Conservation (phyloP, 306 rosid genomes). For the Castanea crenata region DNA sequence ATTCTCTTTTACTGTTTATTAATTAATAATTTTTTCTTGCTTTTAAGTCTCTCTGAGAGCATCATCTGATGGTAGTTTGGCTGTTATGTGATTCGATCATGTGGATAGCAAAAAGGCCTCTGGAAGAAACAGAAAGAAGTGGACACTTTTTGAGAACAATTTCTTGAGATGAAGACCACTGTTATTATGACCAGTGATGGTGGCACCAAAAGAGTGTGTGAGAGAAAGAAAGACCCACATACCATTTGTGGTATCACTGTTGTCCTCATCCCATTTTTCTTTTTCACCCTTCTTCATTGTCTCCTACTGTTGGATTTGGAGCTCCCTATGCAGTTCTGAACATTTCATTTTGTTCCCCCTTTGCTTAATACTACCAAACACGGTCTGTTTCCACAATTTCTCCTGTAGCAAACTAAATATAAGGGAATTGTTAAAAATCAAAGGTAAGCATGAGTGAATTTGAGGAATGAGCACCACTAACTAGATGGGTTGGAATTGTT, state of each 20-base stretch:
- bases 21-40: constrained; percentile 7
- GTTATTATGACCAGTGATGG: constrained; percentile 27
- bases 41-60: constrained; percentile 21
- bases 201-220: constrained; percentile 24
- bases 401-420: constrained; percentile 6
- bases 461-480: constrained; percentile 29
- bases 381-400: constrained; percentile 24
- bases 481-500: constrained; percentile 6
- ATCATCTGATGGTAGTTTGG: constrained; percentile 2
- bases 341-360: constrained; percentile 41
- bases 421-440: too few species aligned
- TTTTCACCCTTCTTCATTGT: constrained; percentile 31
- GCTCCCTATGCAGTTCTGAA: constrained; percentile 24
- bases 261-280: constrained; percentile 38
- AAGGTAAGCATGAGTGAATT: background rate
- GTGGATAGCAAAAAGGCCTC: constrained; percentile 19
- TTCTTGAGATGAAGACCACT: constrained; percentile 25
- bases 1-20: constrained; percentile 6
- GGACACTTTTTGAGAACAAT: constrained; percentile 28
- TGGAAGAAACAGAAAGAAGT: constrained; percentile 36
- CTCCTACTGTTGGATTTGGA: constrained; percentile 36
- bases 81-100: constrained; percentile 19
- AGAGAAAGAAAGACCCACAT: constrained; percentile 34
- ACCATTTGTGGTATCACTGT: constrained; percentile 36
- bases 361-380: constrained; percentile 22